Base-by-base conservation (phyloP, 768 basidiomycete genomes). In the Lepiota venenata region DNA sequence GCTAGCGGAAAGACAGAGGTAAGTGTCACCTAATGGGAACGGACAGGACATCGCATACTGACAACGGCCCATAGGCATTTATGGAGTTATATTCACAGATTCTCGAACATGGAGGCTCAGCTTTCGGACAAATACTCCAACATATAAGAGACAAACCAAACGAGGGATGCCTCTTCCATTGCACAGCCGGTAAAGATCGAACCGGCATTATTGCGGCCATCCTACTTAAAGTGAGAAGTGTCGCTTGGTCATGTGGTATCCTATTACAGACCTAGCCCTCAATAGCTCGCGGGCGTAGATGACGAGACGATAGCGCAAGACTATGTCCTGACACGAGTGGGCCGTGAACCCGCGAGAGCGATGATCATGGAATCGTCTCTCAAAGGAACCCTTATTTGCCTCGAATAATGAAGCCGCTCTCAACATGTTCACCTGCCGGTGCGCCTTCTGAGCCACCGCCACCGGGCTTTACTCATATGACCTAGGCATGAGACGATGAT, bases 371-470 rank as follows among this genome's bases (percentile, higher is more conserved):
- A n/a, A 74, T 38, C 78, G 90, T 6, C 76, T 92, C 25, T 70
- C 76, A 8, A 84, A 84, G 60, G 86, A 89, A 55, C 87, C 90
- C 0, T 56, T 88, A 11, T 91, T 91, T 64, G 84, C 86, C 1
- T 76, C 83, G 5, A 86, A 90, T 60, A 81, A 77, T 39, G 81
- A 87, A 52, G 87, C 88, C 20, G 88, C 88, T 1, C 71, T 89
- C n/a, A 91, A 88, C 57, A 88, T 91, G 87, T 82, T 92, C 49
- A 82, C 85, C 3, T 91, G 88, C 60, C 79, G 85, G 89, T 88
- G 63, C 49, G 79, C 59, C 25, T 22, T 12, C 37, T 45, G 18
- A 32, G 27, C 50, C 51, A 2, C 3, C 25, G 47, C 29, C 15
- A 8, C 48, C 16, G 37, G 18, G 25, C 15, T 56, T 44, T n/a